A percentile compares a stretch with the other conserved stretches of the same genome.
phyloP scores from a whole-genome alignment of 139 green algal genomes.

The Choricystis sp. region DNA sequence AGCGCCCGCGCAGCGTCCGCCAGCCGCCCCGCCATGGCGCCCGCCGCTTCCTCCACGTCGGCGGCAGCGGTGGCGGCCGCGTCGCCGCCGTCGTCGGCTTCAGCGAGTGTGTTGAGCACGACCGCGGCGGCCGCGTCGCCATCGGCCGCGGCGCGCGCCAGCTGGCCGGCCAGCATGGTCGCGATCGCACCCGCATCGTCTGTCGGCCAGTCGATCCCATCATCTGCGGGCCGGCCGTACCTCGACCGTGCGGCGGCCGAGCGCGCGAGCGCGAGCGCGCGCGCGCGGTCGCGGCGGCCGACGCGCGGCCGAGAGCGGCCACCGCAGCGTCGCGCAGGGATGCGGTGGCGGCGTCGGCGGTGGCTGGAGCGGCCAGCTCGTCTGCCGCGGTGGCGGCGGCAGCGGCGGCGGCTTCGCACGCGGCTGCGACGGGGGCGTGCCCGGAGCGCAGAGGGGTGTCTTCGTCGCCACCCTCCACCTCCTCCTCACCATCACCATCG shows the following conservation, averaged over 20 bases:
- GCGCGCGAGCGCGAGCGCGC: neutral
- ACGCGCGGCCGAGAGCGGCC: neutral
- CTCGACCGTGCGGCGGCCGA: neutral
- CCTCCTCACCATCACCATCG: neutral
- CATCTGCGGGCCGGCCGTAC: neutral
- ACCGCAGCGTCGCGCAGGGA: too few relatives aligned
- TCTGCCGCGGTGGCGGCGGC: too few relatives aligned
- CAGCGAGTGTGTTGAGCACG: too few relatives aligned
- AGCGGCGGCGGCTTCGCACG: neutral
- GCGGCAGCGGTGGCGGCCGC: too few relatives aligned
- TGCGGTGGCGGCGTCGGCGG: too few relatives aligned
- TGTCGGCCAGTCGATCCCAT: neutral
- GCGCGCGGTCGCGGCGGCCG: too few relatives aligned
- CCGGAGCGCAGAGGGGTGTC: neutral
- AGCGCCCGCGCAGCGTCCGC: neutral
- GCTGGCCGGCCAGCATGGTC: neutral
- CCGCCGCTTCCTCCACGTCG: neutral
- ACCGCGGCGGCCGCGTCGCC: neutral
- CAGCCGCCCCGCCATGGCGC: neutral
- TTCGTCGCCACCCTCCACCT: neutral
- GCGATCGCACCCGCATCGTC: neutral
- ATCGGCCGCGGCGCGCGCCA: too few relatives aligned
- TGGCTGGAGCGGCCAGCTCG: neutral
- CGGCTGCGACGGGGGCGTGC: too few relatives aligned
- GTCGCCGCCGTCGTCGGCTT: neutral